Conservation (phyloP, 2,329 filamentous ascomycete genomes). For the Thelonectria blattea region DNA sequence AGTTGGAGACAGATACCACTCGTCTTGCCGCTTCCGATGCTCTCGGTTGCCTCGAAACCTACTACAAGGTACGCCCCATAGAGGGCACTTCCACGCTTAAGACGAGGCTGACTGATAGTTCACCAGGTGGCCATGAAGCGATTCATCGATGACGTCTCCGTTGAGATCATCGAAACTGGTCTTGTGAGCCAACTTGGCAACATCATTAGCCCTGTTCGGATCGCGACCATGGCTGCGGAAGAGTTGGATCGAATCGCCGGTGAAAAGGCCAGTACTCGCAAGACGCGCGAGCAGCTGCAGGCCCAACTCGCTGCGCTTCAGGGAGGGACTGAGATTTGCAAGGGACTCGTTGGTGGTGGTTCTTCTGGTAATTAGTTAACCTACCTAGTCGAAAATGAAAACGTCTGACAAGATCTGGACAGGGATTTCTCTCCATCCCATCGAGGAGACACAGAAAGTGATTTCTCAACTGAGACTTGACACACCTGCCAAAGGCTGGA, state of each 20-base stretch:
- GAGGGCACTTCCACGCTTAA: no score
- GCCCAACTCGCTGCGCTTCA: constrained; percentile 6
- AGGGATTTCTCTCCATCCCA: no score
- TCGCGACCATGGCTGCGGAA: constrained; percentile 26
- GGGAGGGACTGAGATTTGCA: constrained; percentile 5
- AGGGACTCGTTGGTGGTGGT: not conserved
- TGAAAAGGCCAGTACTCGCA: constrained; percentile 25
- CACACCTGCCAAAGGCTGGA: no score
- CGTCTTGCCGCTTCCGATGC: constrained; percentile 40
- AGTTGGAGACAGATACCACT: constrained; percentile 37
- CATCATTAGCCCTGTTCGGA: constrained; percentile 27
- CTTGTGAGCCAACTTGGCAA: constrained; percentile 27
- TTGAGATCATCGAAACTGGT: constrained; percentile 34
- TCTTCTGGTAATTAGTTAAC: no score
- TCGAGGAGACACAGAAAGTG: no score
- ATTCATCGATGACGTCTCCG: constrained; percentile 33
- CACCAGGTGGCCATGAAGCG: constrained; percentile 25
- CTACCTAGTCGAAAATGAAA: no score
- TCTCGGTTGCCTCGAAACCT: constrained; percentile 48
- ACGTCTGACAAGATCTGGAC: no score
- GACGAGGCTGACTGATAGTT: not conserved
- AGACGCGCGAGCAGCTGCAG: constrained; percentile 1
- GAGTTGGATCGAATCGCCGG: constrained; percentile 29
- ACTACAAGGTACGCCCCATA: constrained; percentile 45
- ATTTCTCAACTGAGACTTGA: no score